phyloP scores from a whole-genome alignment of 169 alveolate species.

The Plasmodium malariae region DNA sequence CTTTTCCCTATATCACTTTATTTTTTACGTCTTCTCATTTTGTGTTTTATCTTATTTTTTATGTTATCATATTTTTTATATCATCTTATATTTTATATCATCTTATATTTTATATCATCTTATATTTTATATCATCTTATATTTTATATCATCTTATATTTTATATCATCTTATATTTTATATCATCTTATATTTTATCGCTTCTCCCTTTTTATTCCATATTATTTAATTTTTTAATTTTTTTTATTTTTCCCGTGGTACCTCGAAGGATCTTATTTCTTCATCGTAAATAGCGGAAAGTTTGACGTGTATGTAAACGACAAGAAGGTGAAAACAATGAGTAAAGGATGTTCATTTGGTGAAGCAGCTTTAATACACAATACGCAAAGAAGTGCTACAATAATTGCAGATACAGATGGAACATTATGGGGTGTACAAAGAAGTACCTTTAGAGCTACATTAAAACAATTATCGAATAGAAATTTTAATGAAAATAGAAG shows the following conservation, averaged over 20 bases:
- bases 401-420: conserved; percentile 91
- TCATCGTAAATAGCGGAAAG: conserved; percentile 89
- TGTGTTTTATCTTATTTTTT: too few relatives aligned
- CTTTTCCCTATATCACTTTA: too few relatives aligned
- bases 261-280: conserved; percentile 88
- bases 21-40: too few relatives aligned
- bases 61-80: too few relatives aligned
- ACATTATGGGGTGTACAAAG: conserved; percentile 96
- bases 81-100: too few relatives aligned
- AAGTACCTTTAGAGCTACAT: conserved; percentile 92
- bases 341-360: conserved; percentile 97
- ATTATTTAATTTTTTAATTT: not conserved
- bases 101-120: not conserved
- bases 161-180: not conserved
- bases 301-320: conserved; percentile 92
- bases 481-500: conserved; percentile 92
- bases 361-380: conserved; percentile 98
- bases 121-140: not conserved
- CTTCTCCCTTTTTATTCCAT: not conserved
- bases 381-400: conserved; percentile 98
- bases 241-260: conserved; percentile 5
- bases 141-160: not conserved
- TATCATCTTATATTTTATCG: not conserved
- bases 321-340: conserved; percentile 90
- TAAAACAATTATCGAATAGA: conserved; percentile 89